Percentiles rank a stretch among this genome's conserved stretches.
Evolutionary conservation across 2,329 filamentous ascomycete species (phyloP).

Genomic region (Microsporum canis): DNA sequence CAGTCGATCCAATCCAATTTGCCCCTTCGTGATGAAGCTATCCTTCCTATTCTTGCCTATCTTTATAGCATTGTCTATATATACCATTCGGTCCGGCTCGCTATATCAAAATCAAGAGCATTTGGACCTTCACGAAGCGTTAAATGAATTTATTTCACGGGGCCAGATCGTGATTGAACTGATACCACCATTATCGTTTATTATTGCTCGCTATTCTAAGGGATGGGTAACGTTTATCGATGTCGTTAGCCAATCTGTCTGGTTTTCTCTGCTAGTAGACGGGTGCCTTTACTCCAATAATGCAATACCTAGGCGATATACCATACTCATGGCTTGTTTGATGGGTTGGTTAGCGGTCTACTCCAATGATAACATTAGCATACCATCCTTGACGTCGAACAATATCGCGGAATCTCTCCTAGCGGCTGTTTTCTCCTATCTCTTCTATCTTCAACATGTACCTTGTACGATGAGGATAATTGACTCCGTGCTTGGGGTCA

Average conservation of each 20-base stretch:
- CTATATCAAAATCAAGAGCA: too few species aligned
- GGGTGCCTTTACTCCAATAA: background rate
- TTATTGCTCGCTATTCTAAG: background rate
- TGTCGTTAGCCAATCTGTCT: background rate
- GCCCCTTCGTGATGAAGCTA: too few species aligned
- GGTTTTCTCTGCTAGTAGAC: background rate
- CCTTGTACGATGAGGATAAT: background rate
- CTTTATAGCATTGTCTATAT: too few species aligned
- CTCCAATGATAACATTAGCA: background rate
- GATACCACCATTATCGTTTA: background rate
- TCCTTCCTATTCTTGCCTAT: too few species aligned
- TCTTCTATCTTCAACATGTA: background rate
- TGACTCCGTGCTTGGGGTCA: background rate
- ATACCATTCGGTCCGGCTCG: too few species aligned
- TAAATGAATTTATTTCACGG: background rate
- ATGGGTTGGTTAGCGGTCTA: background rate
- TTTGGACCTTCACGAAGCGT: background rate
- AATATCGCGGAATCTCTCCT: background rate
- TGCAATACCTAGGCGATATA: background rate
- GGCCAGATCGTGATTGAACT: background rate
- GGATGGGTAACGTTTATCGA: background rate
- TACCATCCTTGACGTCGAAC: background rate
- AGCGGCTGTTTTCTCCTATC: background rate
- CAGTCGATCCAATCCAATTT: too few species aligned
- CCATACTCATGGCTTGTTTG: background rate